Base-by-base conservation (phyloP, 805 yeast genomes). In the Myxozyma neotropica region DNA sequence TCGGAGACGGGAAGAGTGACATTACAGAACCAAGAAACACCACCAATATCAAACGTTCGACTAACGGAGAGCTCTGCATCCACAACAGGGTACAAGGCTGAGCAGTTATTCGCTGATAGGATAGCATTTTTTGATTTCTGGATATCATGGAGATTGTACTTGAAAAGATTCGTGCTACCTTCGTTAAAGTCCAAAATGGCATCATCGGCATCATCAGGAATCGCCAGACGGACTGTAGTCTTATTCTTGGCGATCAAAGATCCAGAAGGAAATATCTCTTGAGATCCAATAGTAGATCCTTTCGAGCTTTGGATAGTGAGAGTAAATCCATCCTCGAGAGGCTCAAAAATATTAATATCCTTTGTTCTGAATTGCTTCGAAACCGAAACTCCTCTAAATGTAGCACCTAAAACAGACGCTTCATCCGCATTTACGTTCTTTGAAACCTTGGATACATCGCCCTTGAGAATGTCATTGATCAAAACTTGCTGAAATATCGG, bases 401-500 rank as follows among this genome's bases (percentile, higher is more conserved):
- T 84, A 1, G 95, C 83, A 51, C 99, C 99, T 68, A 89, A 79
- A 13, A 89, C 96, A 53, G 89, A 89, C 46, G 97, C 85, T 76
- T 94, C 99, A 74, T 94, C 99, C 0, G 99, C 94, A 73, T 94
- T 94, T 46, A 94, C 95, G 53, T 86, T 89, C 72, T 86, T 90
- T 23, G 96, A 80, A 40, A 92, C 78, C 51, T 77, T 71, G 1
- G 83, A 86, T 19, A 82, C 83, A 0, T 87, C 89, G 1, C 63
- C 67, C 4, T 50, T 50, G n/a, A 61, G 42, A 12, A 67, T 59
- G n/a, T 57, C 58, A 7, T 57, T 21, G 12, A 47, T 35, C 43
- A 86, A 75, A 17, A 48, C 54, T 57, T 82, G 79, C 73, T 90
- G 94, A 48, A 94, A 87, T 69, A 88, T 80, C 15, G 99, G 99